These are phyloP conservation scores for Leccinellum albellum DNA, from an alignment of 768 basidiomycete species.

Conservation along the genomic window DNA sequence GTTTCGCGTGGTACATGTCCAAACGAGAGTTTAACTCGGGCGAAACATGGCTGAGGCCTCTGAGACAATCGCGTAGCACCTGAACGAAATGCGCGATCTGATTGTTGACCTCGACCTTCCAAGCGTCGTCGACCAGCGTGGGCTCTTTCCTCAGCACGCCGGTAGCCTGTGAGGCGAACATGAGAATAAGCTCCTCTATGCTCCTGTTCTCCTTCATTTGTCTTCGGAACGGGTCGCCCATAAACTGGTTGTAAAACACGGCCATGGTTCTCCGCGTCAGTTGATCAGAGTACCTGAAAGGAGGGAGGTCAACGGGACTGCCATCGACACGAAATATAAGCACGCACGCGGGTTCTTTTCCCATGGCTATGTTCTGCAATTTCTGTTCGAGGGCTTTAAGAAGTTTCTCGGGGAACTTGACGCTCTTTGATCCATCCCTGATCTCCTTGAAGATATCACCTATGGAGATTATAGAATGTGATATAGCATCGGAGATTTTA, in stretches of 20 bases:
- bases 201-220: conserved; percentile 96
- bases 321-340: neutral
- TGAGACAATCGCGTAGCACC: conserved; percentile 78
- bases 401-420: conserved; percentile 92
- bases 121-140: conserved; percentile 75
- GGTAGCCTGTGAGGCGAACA: conserved; percentile 91
- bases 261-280: conserved; percentile 86
- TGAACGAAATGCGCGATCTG: conserved; percentile 89
- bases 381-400: conserved; percentile 87
- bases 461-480: conserved; percentile 52
- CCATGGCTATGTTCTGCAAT: conserved; percentile 90
- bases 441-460: conserved; percentile 80
- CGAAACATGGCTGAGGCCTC: conserved; percentile 69
- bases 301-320: conserved; percentile 3
- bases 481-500: conserved; percentile 61
- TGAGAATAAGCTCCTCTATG: conserved; percentile 94
- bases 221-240: conserved; percentile 77
- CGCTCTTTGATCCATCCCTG: conserved; percentile 74
- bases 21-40: conserved; percentile 79
- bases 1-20: conserved; percentile 79
- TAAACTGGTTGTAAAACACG: conserved; percentile 88
- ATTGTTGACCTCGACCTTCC: conserved; percentile 90
- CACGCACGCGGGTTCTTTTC: conserved; percentile 82
- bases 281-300: conserved; percentile 78
- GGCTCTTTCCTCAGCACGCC: conserved; percentile 87